Base-by-base conservation (phyloP, 192 early-diverging fungal genomes). In the Haplosporangium gracile region DNA sequence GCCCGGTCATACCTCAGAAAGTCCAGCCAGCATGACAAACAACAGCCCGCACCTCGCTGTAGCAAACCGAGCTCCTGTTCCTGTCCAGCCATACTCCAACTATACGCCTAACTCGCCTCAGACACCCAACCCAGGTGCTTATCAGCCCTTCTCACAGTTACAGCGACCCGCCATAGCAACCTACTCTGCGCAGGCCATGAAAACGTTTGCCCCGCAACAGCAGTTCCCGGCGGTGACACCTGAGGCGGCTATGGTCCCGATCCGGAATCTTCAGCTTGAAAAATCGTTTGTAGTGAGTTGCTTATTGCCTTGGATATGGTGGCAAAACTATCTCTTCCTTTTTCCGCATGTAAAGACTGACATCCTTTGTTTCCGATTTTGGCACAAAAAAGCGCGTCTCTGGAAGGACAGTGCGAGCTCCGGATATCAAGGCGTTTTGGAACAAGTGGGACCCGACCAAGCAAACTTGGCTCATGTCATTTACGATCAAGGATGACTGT, bases 401-500 rank as follows among this genome's bases (percentile, higher is more conserved):
- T 40, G 82, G 84, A 9, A 60, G 79, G n/a, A 86, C 76, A 0
- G 72, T 86, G 34, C 34, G 84, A 43, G 73, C 53, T 29, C 43
- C 79, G 0, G 79, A 77, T 29, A 42, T 81, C 20, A 86, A 86
- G 36, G 57, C 60, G 13, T 77, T 81, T 7, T 70, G 70, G 34
- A 79, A 86, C 45, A 77, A 49, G 32, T 69, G 55, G 6, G 79
- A 86, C 18, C 8, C 51, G n/a, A 70, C 8, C 49, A 81, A 77
- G 68, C 53, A 45, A 8, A 70, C 51, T 3, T 86, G 84, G 84
- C 45, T 86, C 7, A 76, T 70, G 74, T 77, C 75, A 4, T 86
- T 86, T 47, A 70, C 79, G 5, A 86, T 86, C 68, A 86, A 86
- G 39, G 84, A 86, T 49, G 79, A 86, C 24, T 24, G 34, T 4